These are phyloP conservation scores for Trametes cubensis DNA, from an alignment of 768 basidiomycete species.

Conservation along the genomic window DNA sequence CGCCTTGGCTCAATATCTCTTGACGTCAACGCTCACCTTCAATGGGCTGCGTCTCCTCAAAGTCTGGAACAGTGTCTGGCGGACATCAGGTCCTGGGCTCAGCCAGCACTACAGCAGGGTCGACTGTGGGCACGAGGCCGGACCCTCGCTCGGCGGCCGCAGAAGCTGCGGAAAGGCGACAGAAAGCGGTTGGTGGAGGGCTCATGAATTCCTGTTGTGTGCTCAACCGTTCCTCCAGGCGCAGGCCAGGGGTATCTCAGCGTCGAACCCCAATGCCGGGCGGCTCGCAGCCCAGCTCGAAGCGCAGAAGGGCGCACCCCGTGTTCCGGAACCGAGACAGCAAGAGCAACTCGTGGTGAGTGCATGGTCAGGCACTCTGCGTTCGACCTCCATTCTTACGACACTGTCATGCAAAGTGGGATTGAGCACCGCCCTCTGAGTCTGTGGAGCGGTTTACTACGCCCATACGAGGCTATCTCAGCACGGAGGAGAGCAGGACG, in stretches of 20 bases:
- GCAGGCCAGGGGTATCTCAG: conserved; percentile 46
- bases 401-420: conserved; percentile 45
- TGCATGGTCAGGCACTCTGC: conserved; percentile 27
- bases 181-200: conserved; percentile 13
- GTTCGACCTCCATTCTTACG: conserved; percentile 25
- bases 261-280: conserved; percentile 50
- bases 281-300: conserved; percentile 47
- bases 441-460: conserved; percentile 30
- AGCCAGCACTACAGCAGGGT: conserved; percentile 8
- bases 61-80: conserved; percentile 35
- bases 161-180: conserved; percentile 34
- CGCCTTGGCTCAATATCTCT: conserved; percentile 3
- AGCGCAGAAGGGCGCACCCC: conserved; percentile 41
- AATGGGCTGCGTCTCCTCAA: conserved; percentile 44
- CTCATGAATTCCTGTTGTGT: background rate
- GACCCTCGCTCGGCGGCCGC: conserved; percentile 39
- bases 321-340: conserved; percentile 42
- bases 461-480: conserved; percentile 12
- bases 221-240: conserved; percentile 33
- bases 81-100: conserved; percentile 34
- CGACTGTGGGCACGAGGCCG: conserved; percentile 20
- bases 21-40: conserved; percentile 16
- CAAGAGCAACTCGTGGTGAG: conserved; percentile 50
- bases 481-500: background rate
- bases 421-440: conserved; percentile 36